Evolutionary conservation across 768 basidiomycete genomes (phyloP).

Genomic region (Glaciozyma antarctica): DNA sequence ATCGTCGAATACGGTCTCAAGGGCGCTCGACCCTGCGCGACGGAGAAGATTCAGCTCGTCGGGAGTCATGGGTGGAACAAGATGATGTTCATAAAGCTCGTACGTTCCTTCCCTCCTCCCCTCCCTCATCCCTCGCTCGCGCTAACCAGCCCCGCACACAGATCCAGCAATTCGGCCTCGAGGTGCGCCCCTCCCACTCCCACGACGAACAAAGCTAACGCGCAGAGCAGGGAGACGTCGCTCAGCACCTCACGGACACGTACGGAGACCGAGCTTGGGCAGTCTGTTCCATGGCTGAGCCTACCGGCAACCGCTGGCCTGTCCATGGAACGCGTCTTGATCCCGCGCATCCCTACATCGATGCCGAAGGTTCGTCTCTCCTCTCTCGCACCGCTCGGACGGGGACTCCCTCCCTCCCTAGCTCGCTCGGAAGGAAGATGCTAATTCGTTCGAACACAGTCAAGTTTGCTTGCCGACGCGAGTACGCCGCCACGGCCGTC

Average conservation of each 20-base stretch:
- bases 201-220: background rate
- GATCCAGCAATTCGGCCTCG: conserved; percentile 64
- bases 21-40: conserved; percentile 56
- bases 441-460: conserved; percentile 39
- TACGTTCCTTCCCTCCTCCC: background rate
- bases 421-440: too few species aligned
- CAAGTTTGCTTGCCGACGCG: conserved; percentile 72
- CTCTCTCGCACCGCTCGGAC: too few species aligned
- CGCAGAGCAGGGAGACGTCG: conserved; percentile 66
- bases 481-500: conserved; percentile 84
- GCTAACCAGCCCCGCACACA: background rate
- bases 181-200: conserved; percentile 3
- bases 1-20: conserved; percentile 65
- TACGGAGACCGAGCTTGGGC: conserved; percentile 98
- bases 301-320: conserved; percentile 75
- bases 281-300: conserved; percentile 67
- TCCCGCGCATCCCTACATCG: conserved; percentile 72
- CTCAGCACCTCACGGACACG: conserved; percentile 81
- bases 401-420: too few species aligned
- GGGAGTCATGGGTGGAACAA: conserved; percentile 89
- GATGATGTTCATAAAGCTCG: conserved; percentile 85
- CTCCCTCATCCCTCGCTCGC: background rate
- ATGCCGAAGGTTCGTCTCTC: conserved; percentile 53
- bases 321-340: conserved; percentile 66
- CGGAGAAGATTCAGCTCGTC: conserved; percentile 68